Evolutionary conservation across 1,139 yeast genomes (phyloP).

Genomic region (Candida sanyaensis): DNA sequence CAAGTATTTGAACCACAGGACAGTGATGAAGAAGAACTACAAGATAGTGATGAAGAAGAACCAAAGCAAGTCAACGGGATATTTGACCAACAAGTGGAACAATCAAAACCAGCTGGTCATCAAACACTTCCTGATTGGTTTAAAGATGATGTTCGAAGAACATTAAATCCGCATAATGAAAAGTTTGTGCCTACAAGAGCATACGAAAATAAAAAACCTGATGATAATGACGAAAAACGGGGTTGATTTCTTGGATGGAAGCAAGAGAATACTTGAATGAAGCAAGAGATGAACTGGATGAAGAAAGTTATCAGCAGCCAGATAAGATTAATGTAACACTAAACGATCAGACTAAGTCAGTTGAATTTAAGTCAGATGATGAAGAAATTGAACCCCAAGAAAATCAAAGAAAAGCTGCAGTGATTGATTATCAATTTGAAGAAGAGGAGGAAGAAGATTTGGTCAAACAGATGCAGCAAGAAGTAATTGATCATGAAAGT

Average conservation of each 20-base stretch:
- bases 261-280: conserved; percentile 27
- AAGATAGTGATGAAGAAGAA: conserved; percentile 3
- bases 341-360: too few species aligned
- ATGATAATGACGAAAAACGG: conserved; percentile 49
- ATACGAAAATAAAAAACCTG: conserved; percentile 8
- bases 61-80: not conserved
- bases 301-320: conserved; percentile 5
- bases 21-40: conserved; percentile 12
- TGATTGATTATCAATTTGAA: conserved; percentile 63
- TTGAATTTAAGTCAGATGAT: conserved; percentile 19
- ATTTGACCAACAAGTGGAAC: not conserved
- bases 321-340: conserved; percentile 11
- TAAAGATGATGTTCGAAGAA: conserved; percentile 18
- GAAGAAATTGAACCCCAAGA: conserved; percentile 18
- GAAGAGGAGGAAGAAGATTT: conserved; percentile 77
- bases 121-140: conserved; percentile 36
- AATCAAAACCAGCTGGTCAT: conserved; percentile 6
- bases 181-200: conserved; percentile 12
- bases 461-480: conserved; percentile 61
- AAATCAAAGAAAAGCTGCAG: conserved; percentile 19
- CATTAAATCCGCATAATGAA: conserved; percentile 16
- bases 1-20: conserved; percentile 13
- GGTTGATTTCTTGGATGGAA: conserved; percentile 51
- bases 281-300: conserved; percentile 6
- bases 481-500: conserved; percentile 68